Evolutionary conservation across 2,329 filamentous ascomycete species (phyloP), one percentile per base, ranked within the genome.

Genomic region (Botryosphaeria dothidea): DNA sequence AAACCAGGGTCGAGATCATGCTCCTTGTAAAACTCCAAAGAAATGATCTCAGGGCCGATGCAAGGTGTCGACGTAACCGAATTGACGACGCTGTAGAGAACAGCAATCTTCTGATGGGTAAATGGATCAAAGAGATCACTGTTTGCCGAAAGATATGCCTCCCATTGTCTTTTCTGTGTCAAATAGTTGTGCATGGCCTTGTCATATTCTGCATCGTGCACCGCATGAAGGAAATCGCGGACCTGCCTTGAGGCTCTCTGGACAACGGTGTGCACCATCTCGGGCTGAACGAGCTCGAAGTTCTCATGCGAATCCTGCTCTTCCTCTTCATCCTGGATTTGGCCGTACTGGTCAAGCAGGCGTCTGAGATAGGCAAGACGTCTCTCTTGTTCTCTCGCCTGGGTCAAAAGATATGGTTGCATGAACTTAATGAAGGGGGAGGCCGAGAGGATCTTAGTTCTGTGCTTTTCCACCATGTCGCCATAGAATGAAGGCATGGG

Each of bases 401-500:
- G 92, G 84, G 95, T 96, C 41, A 99, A 84, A 25, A 98, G 85
- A 77, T 98, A 96, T 0, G 95, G 95, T 73, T 95, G 92, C 68
- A 91, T 90, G 73, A 98, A 99, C 72, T 92, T 94, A 69, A 99
- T 95, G 74, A 97, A 98, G 0, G 95, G 95, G 0, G 95, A 99
- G 0, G 93, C 92, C 1, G 96, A 99, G 5, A 99, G 81, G 49
- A 99, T 90, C 73, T 94, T 96, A 5, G 93, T 97, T 72, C 96
- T 88, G 72, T 96, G 93, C 71, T 96, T 94, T 65, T 92, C 89
- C 41, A 98, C 93, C 85, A 97, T 92, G 74, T 97, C 92, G 74
- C 93, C 93, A 75, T 98, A 98, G 73, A 93, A 97, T 0, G 92
- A 96, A 3, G 94, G 92, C 82, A 92, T 91, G 0, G 92, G 91